Evolutionary conservation across 1,284 basidiomycete genomes (phyloP).

Genomic region (Xerocomus minutiporus): DNA sequence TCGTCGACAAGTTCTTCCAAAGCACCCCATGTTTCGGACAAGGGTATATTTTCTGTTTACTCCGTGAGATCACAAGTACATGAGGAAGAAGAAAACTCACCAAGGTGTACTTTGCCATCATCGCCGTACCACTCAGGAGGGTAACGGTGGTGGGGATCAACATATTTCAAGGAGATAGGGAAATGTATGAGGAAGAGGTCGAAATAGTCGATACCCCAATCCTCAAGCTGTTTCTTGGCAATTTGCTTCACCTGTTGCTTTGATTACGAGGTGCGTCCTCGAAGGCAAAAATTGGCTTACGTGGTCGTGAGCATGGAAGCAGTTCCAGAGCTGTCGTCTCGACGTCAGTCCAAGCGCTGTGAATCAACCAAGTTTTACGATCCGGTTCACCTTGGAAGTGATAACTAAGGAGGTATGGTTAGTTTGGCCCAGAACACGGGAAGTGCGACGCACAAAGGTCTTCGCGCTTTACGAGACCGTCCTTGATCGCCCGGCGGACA

Average conservation of each 20-base stretch:
- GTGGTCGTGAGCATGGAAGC: slow-evolving; percentile 69
- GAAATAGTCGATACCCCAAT: slow-evolving; percentile 80
- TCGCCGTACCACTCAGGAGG: slow-evolving; percentile 76
- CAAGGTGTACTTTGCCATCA: slow-evolving; percentile 56
- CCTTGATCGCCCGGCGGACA: slow-evolving; percentile 67
- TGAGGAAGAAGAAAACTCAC: slow-evolving; percentile 35
- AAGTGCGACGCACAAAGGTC: slow-evolving; percentile 64
- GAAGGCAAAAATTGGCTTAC: slow-evolving; percentile 36
- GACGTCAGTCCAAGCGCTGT: slow-evolving; percentile 1
- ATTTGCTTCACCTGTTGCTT: slow-evolving; percentile 45
- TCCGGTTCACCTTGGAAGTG: slow-evolving; percentile 53
- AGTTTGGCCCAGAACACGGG: neutral
- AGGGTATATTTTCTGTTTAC: slow-evolving; percentile 53
- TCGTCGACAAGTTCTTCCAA: slow-evolving; percentile 73
- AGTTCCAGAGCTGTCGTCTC: slow-evolving; percentile 68
- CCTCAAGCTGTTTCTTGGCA: slow-evolving; percentile 58
- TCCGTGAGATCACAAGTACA: slow-evolving; percentile 2
- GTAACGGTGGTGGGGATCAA: slow-evolving; percentile 70
- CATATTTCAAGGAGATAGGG: slow-evolving; percentile 72
- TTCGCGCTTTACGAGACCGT: slow-evolving; percentile 69
- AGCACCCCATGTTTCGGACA: slow-evolving; percentile 72
- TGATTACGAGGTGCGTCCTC: slow-evolving; percentile 2
- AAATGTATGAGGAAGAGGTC: slow-evolving; percentile 78
- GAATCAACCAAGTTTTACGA: neutral
- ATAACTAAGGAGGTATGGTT: slow-evolving; percentile 43